These are phyloP conservation scores for Pestalotiopsis sp. DNA, from an alignment of 2,329 filamentous ascomycete species.

Conservation along the genomic window DNA sequence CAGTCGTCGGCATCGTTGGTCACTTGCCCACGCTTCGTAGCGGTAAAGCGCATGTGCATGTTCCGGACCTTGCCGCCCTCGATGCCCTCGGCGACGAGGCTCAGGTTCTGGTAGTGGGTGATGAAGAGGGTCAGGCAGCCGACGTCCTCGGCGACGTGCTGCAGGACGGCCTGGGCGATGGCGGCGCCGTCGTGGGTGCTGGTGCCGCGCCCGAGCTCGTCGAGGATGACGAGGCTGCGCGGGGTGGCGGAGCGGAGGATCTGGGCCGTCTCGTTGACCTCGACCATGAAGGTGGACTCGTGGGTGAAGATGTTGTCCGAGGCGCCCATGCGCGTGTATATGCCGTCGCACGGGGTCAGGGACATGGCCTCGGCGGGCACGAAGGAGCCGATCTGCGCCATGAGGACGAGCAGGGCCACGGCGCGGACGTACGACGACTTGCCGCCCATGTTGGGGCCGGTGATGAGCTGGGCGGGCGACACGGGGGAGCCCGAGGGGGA, in stretches of 20 bases:
- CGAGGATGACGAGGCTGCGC: conserved; percentile 84
- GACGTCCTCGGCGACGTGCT: conserved; percentile 76
- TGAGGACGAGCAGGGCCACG: conserved; percentile 86
- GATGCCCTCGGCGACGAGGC: conserved; percentile 70
- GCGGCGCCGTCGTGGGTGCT: conserved; percentile 95
- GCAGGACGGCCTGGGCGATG: conserved; percentile 89
- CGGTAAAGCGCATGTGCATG: conserved; percentile 89
- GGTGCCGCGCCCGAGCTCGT: conserved; percentile 92
- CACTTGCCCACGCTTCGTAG: conserved; percentile 15
- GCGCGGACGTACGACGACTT: conserved; percentile 98
- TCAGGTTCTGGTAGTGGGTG: conserved; percentile 92
- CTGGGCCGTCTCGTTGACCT: conserved; percentile 87
- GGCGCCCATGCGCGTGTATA: conserved; percentile 94
- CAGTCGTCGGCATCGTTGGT: conserved; percentile 3
- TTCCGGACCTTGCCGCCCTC: conserved; percentile 69
- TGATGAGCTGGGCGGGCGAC: conserved; percentile 78
- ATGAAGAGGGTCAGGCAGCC: conserved; percentile 89
- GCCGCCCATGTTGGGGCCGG: conserved; percentile 97
- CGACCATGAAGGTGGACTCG: conserved; percentile 97
- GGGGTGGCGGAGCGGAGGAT: conserved; percentile 89
- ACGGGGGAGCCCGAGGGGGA: conserved; percentile 55
- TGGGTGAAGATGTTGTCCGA: conserved; percentile 95
- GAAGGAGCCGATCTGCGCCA: conserved; percentile 93
- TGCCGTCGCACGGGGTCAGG: conserved; percentile 84
- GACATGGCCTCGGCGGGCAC: conserved; percentile 77